Evolutionary conservation across 768 basidiomycete species (phyloP).

Genomic region (Russula olivacea): DNA sequence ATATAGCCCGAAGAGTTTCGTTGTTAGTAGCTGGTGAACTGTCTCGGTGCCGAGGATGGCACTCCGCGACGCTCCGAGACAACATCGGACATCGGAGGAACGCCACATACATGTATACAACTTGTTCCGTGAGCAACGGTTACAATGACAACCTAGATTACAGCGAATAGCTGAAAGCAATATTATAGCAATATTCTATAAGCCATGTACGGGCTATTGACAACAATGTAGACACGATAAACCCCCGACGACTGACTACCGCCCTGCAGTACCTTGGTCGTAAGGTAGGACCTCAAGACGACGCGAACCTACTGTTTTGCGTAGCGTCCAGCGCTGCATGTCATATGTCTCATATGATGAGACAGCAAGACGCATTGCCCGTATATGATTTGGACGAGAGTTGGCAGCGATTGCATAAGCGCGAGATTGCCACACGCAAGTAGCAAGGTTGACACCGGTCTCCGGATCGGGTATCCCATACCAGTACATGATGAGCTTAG

Average conservation of each 20-base stretch:
- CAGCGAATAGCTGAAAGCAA: not conserved
- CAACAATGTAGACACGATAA: not conserved
- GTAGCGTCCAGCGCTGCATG: slow-evolving; percentile 68
- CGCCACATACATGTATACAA: not conserved
- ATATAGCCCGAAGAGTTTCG: too few relatives aligned
- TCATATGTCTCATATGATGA: slow-evolving; percentile 72
- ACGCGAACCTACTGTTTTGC: slow-evolving; percentile 56
- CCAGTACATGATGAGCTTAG: slow-evolving; percentile 85
- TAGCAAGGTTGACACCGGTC: slow-evolving; percentile 85
- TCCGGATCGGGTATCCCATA: slow-evolving; percentile 74
- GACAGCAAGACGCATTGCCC: slow-evolving; percentile 76
- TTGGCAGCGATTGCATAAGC: slow-evolving; percentile 78
- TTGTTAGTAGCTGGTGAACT: too few relatives aligned
- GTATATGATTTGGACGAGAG: slow-evolving; percentile 70
- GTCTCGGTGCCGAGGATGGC: too few relatives aligned
- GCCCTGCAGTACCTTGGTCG: slow-evolving; percentile 59
- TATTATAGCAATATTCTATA: too few relatives aligned
- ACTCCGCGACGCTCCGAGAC: too few relatives aligned
- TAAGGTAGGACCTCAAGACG: slow-evolving; percentile 57
- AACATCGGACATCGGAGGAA: not conserved
- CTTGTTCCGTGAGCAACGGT: not conserved
- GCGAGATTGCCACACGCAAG: slow-evolving; percentile 93
- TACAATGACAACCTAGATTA: not conserved
- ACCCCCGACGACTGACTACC: slow-evolving; percentile 35
- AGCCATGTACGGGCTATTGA: not conserved